These are phyloP conservation scores for Fragilariopsis cylindrus DNA, from an alignment of 108 stramenopile species.

Conservation along the genomic window DNA sequence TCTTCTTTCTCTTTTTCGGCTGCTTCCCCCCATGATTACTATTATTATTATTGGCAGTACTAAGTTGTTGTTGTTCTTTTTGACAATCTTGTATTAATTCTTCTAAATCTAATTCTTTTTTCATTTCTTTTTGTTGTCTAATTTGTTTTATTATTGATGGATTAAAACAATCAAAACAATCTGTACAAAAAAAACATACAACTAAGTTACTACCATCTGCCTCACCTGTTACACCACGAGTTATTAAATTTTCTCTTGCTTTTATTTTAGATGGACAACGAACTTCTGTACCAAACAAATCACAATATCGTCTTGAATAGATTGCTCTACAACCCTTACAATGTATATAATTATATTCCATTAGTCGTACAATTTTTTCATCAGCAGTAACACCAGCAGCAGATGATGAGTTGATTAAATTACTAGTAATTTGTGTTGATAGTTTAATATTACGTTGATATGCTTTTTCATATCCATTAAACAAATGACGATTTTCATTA, in stretches of 20 bases:
- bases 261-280: not conserved
- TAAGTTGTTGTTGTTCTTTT: not conserved
- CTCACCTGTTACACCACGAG: not conserved
- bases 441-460: conserved; percentile 6
- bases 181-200: conserved; percentile 7
- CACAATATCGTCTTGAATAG: not conserved
- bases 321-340: conserved; percentile 6
- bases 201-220: not conserved
- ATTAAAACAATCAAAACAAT: conserved; percentile 14
- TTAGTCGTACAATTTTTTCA: not conserved
- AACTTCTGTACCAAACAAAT: conserved; percentile 10
- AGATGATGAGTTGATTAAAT: not conserved
- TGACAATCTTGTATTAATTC: conserved; percentile 1
- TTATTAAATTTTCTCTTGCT: not conserved
- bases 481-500: not conserved
- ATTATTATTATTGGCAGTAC: not conserved
- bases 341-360: not conserved
- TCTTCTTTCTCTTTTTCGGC: conserved; percentile 8
- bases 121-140: not conserved
- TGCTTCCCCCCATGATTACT: not conserved
- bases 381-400: not conserved
- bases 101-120: not conserved
- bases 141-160: conserved; percentile 9
- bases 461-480: not conserved
- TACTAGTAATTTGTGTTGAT: not conserved